Percentiles rank a stretch among this genome's conserved stretches.
These are phyloP conservation scores for Pythium oligandrum DNA, from an alignment of 352 stramenopile species.

Conservation along the genomic window DNA sequence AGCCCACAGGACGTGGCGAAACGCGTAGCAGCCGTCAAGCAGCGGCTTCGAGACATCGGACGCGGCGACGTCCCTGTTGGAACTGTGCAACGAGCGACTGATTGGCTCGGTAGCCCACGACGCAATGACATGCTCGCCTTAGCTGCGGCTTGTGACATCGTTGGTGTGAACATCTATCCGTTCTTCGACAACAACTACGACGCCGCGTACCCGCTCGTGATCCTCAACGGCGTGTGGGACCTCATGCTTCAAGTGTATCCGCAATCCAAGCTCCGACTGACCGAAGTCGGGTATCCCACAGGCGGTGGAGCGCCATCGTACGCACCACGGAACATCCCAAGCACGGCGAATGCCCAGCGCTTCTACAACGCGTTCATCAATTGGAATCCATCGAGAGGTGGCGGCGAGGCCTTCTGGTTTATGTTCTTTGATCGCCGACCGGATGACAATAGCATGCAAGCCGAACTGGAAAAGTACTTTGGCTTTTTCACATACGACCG, in stretches of 20 bases:
- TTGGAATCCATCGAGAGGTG: slow-evolving; percentile 41
- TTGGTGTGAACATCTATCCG: slow-evolving; percentile 79
- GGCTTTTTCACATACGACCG: slow-evolving; percentile 57
- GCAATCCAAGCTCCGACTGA: slow-evolving; percentile 49
- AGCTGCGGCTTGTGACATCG: slow-evolving; percentile 50
- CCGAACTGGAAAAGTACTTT: slow-evolving; percentile 68
- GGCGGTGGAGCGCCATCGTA: slow-evolving; percentile 25
- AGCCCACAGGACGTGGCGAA: slow-evolving; percentile 28
- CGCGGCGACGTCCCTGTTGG: slow-evolving; percentile 44
- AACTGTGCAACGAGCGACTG: slow-evolving; percentile 61
- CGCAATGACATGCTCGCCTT: slow-evolving; percentile 39
- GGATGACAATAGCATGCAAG: slow-evolving; percentile 39
- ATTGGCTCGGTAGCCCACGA: slow-evolving; percentile 39
- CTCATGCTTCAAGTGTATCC: slow-evolving; percentile 43
- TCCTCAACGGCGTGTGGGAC: slow-evolving; percentile 61
- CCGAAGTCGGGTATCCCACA: slow-evolving; percentile 62
- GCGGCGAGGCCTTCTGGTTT: slow-evolving; percentile 72
- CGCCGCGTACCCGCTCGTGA: slow-evolving; percentile 26
- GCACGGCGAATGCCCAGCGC: slow-evolving; percentile 31
- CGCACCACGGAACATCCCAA: slow-evolving; percentile 41
- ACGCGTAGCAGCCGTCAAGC: slow-evolving; percentile 28
- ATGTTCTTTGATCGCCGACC: slow-evolving; percentile 67
- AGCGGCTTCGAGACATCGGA: slow-evolving; percentile 21
- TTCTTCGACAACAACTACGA: slow-evolving; percentile 70
- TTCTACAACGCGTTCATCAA: slow-evolving; percentile 68